These are phyloP conservation scores for Pholiota microspora DNA, from an alignment of 768 basidiomycete species.

Conservation along the genomic window DNA sequence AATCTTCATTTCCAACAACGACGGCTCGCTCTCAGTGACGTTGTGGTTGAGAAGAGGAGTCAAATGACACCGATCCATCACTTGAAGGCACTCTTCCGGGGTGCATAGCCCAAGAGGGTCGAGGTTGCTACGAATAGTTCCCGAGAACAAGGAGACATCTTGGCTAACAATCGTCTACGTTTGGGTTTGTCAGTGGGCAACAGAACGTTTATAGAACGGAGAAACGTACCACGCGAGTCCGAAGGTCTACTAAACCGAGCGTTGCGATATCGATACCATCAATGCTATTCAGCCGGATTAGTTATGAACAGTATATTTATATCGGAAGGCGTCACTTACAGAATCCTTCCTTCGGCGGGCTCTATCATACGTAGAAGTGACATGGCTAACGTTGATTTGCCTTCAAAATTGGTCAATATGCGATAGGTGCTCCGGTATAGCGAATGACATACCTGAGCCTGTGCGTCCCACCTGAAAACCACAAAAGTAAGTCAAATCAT, in stretches of 20 bases:
- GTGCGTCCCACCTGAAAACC: conserved; percentile 58
- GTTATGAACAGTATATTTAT: neutral
- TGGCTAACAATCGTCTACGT: conserved; percentile 79
- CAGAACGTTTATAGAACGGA: too few relatives aligned
- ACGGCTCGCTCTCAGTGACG: conserved; percentile 28
- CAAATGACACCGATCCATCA: conserved; percentile 65
- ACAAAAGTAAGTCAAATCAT: conserved; percentile 1
- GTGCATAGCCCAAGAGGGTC: conserved; percentile 64
- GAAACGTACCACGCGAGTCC: conserved; percentile 53
- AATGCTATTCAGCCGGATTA: conserved; percentile 35
- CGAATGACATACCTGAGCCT: conserved; percentile 59
- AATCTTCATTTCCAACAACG: conserved; percentile 58
- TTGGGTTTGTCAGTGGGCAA: too few relatives aligned
- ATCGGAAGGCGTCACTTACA: conserved; percentile 35
- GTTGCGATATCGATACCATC: conserved; percentile 69
- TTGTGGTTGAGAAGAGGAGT: conserved; percentile 39
- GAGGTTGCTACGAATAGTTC: conserved; percentile 69
- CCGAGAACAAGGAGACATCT: conserved; percentile 73
- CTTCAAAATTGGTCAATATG: conserved; percentile 22
- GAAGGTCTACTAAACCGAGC: conserved; percentile 66
- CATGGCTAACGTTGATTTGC: conserved; percentile 58
- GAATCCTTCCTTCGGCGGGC: conserved; percentile 51
- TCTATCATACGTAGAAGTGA: conserved; percentile 65
- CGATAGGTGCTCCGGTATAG: too few relatives aligned
- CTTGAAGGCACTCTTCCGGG: conserved; percentile 61